phyloP scores from a whole-genome alignment of 2,329 filamentous ascomycete species.

The Clonostachys byssicola region DNA sequence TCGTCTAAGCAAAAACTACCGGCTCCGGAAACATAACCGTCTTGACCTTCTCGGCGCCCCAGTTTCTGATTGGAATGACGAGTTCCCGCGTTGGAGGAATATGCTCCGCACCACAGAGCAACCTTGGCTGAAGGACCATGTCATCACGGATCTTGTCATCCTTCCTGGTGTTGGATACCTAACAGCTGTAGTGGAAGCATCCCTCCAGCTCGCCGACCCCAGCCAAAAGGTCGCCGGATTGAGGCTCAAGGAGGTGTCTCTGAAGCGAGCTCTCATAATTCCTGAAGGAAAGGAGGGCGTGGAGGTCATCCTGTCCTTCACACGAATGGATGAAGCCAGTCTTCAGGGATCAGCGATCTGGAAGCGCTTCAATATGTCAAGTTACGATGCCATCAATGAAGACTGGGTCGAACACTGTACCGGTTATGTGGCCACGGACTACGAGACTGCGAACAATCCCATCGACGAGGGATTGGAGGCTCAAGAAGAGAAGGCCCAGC shows the following conservation, averaged over 20 bases:
- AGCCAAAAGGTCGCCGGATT: conserved; percentile 1
- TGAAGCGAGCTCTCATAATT: conserved; percentile 11
- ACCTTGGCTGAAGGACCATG: conserved; percentile 25
- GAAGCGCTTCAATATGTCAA: conserved; percentile 12
- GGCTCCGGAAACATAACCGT: too few relatives aligned
- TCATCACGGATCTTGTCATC: conserved; percentile 15
- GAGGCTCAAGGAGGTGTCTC: background rate
- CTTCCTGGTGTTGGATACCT: conserved; percentile 26
- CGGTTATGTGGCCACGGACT: too few relatives aligned
- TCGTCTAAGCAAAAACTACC: too few relatives aligned
- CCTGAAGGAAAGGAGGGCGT: conserved; percentile 5
- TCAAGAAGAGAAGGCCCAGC: too few relatives aligned
- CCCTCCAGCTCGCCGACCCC: conserved; percentile 7
- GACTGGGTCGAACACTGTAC: too few relatives aligned
- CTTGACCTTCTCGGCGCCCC: too few relatives aligned
- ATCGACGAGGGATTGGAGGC: too few relatives aligned
- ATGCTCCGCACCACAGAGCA: conserved; percentile 9
- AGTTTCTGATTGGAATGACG: too few relatives aligned
- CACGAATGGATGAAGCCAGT: conserved; percentile 6
- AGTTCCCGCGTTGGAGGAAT: too few relatives aligned
- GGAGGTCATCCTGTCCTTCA: conserved; percentile 9
- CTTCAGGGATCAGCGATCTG: conserved; percentile 8
- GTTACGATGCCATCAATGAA: too few relatives aligned
- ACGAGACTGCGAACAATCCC: too few relatives aligned
- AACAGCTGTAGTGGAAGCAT: conserved; percentile 24